Evolutionary conservation across 1,284 basidiomycete genomes (phyloP), one percentile per base, ranked within the genome.

Genomic region (Neonothopanus nambi): DNA sequence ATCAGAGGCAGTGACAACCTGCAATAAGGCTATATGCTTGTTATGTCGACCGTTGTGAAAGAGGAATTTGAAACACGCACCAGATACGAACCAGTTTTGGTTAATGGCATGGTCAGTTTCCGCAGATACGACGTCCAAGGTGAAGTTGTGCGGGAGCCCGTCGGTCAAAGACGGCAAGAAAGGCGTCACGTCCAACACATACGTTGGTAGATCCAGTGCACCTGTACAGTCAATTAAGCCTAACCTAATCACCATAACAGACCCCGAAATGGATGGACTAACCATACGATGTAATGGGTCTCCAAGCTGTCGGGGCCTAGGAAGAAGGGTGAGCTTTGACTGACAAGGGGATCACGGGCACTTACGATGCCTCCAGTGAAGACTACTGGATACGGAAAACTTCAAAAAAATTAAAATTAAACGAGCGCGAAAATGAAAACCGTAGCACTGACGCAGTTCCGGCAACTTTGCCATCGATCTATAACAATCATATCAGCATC

Each of bases 1-100:
- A 33, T 33, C 30, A 9, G 80, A 66, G 63, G 89, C 86, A 1
- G 82, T 82, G 55, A 86, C 66, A 44, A 90, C 81, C 65, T 89
- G 87, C 5, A 92, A 73, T 30, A 82, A 28, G 3, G 39, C 52
- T 67, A 8, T 7, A 26, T n/a, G 15, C n/a, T 17, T 18, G 17
- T n/a, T 9, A 23, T 20, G 23, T 13, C 13, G 18, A 21, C 5
- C 13, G 23, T 15, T 7, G 13, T 7, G 6, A n/a, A 41, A 33
- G 33, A 40, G 15, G 9, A 17, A 17, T 41, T 15, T 2, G n/a
- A 35, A 17, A n/a, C 4, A 26, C 41, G 24, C 72, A 3, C 85
- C 88, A 6, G 88, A 88, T 38, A 90, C 77, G 67, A 83, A 90
- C 91, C 91, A 93, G 63, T 89, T 88, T 56, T 79, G 75, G 52